A percentile compares a stretch with the other conserved stretches of the same genome.
Conservation (phyloP, 2,329 filamentous ascomycete species). For the Escovopsis sp. region DNA sequence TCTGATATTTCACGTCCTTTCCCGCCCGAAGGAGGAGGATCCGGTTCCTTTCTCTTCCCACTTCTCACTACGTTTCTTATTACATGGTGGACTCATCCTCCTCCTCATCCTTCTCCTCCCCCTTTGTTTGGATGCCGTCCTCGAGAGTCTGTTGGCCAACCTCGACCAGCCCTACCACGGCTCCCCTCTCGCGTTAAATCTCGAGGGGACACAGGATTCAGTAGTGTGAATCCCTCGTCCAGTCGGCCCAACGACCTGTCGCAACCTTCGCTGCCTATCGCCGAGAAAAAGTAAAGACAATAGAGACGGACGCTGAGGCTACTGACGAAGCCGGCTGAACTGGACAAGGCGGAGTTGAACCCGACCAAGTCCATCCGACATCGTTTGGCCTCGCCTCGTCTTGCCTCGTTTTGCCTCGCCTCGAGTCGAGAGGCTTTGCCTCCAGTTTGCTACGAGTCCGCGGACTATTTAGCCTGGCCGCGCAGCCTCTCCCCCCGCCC, state of each 20-base stretch:
- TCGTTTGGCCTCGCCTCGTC: not conserved
- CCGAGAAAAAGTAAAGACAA: no score
- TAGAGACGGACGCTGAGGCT: not conserved
- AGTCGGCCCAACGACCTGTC: not conserved
- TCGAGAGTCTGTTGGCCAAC: not conserved
- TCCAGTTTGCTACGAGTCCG: no score
- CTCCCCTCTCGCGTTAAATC: constrained; percentile 1
- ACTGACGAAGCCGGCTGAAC: not conserved
- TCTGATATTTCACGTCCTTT: constrained; percentile 1
- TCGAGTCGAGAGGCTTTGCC: no score
- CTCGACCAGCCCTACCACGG: not conserved
- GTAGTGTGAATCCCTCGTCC: constrained; percentile 3
- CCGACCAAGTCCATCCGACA: not conserved
- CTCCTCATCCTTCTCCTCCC: not conserved
- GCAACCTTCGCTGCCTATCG: no score
- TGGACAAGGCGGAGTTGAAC: not conserved
- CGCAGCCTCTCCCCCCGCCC: no score
- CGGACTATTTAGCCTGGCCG: no score
- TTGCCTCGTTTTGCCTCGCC: not conserved
- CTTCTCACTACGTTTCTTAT: not conserved
- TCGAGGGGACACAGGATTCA: constrained; percentile 5
- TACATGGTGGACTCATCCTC: no score
- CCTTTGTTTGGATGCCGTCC: no score
- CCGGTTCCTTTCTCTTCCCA: not conserved
- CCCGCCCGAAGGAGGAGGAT: not conserved